phyloP scores from a whole-genome alignment of 345 rosid species.

The Aquilaria yunnanensis region DNA sequence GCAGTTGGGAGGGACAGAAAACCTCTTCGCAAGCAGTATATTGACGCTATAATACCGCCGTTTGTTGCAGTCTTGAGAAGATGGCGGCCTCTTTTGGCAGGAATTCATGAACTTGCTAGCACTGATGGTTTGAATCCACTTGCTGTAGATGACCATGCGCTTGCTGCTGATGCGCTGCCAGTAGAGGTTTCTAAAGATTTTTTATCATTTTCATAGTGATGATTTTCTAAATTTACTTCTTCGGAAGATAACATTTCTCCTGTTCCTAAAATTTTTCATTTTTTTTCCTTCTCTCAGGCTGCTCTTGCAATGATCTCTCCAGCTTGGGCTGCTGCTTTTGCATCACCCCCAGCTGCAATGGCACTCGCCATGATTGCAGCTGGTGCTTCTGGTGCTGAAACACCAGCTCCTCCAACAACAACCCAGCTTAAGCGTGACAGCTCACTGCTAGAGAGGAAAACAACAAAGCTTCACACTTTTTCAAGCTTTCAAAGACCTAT shows the following conservation, averaged over 20 bases:
- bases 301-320: conserved; percentile 95
- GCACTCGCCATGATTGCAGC: conserved; percentile 99
- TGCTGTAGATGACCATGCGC: conserved; percentile 82
- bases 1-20: conserved; percentile 82
- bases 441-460: conserved; percentile 83
- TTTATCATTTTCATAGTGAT: conserved; percentile 6
- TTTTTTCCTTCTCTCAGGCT: conserved; percentile 40
- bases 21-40: conserved; percentile 87
- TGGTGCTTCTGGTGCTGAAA: conserved; percentile 93
- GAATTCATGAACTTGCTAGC: conserved; percentile 96
- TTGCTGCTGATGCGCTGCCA: conserved; percentile 92
- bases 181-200: conserved; percentile 57
- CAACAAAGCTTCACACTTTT: conserved; percentile 65
- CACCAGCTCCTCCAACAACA: conserved; percentile 53
- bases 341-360: conserved; percentile 99
- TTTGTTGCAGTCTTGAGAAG: conserved; percentile 95
- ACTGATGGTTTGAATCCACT: conserved; percentile 99
- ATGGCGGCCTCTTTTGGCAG: conserved; percentile 97
- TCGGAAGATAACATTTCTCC: conserved; percentile 8
- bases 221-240: conserved; percentile 9
- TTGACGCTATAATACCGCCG: conserved; percentile 92
- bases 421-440: conserved; percentile 75
- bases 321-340: conserved; percentile 99
- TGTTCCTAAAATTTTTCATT: conserved; percentile 8
- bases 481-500: conserved; percentile 88